phyloP scores from a whole-genome alignment of 148 eudicot genomes.

The Vaccinium darrowii region DNA sequence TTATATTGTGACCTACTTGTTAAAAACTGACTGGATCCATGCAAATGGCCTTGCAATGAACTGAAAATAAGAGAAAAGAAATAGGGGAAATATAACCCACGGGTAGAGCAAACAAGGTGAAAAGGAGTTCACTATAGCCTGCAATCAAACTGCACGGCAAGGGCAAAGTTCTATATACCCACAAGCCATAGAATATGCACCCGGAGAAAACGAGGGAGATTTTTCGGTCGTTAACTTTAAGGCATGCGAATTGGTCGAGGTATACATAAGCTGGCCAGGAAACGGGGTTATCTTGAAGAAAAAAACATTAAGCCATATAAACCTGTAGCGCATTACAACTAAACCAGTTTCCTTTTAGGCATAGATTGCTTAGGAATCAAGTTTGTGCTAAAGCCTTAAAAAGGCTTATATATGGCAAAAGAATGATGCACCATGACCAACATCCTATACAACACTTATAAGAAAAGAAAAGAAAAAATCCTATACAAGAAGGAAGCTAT shows the following conservation, averaged over 20 bases:
- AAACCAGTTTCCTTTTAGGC: too few species aligned
- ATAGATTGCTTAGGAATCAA: too few species aligned
- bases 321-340: too few species aligned
- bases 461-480: too few species aligned
- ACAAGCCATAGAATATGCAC: background rate
- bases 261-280: background rate
- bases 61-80: background rate
- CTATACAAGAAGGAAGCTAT: too few species aligned
- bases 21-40: background rate
- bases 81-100: background rate
- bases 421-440: constrained; percentile 9
- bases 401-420: constrained; percentile 12
- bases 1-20: background rate
- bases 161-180: background rate
- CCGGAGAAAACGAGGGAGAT: too few species aligned
- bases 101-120: background rate
- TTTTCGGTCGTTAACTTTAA: too few species aligned
- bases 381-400: too few species aligned
- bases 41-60: background rate
- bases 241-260: background rate
- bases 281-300: too few species aligned
- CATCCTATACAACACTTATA: background rate
- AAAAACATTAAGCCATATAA: too few species aligned
- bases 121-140: background rate
- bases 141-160: background rate